A percentile compares a stretch with the other conserved stretches of the same genome.
Conservation (phyloP, 306 rosid species). For the apple (Malus domestica) region ASM211411v1 NC_041799.1:31508001-31508500, state of each 20-base stretch:
- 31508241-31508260: slow-evolving; percentile 28
- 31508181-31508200: slow-evolving; percentile 36
- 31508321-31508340: neutral
- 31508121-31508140: slow-evolving; percentile 47
- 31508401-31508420: neutral
- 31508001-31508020: neutral
- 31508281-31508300: slow-evolving; percentile 57
- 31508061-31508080: slow-evolving; percentile 30
- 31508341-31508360: neutral
- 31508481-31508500: neutral
- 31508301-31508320: neutral
- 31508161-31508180: slow-evolving; percentile 40
- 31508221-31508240: slow-evolving; percentile 53
- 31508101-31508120: slow-evolving; percentile 38
- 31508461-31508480: neutral
- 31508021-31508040: slow-evolving; percentile 23
- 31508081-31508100: slow-evolving; percentile 51
- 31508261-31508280: slow-evolving; percentile 60
- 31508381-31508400: neutral
- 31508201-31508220: slow-evolving; percentile 51
- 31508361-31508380: neutral
- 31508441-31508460: neutral
- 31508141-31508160: slow-evolving; percentile 18
- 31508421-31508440: neutral
- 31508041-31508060: slow-evolving; percentile 42